A percentile compares a stretch with the other conserved stretches of the same genome.
These are phyloP conservation scores for Musa acuminata DNA, from an alignment of 176 grass and related monocot genomes.

Conservation along the genomic window DNA sequence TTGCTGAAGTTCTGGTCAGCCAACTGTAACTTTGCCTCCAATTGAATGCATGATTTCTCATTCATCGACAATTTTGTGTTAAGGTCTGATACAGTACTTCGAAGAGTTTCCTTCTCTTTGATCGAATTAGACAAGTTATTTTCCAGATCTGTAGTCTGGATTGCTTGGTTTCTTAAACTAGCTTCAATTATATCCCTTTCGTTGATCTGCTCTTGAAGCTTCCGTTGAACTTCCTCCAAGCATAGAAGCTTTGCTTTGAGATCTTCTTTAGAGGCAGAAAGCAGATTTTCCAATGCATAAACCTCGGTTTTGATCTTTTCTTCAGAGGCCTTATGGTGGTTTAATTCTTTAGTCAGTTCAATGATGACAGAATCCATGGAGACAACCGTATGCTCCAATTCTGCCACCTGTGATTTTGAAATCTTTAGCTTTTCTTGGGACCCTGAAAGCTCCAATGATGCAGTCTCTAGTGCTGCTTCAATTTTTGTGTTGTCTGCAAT, in stretches of 20 bases:
- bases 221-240: neutral
- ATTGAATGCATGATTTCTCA: constrained; percentile 25
- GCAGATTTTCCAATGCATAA: neutral
- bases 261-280: neutral
- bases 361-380: neutral
- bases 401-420: constrained; percentile 27
- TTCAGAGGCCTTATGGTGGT: neutral
- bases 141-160: neutral
- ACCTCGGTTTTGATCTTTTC: neutral
- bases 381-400: neutral
- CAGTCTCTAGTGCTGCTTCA: constrained; percentile 30
- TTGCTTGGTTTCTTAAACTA: neutral
- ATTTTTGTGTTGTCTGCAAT: constrained; percentile 40
- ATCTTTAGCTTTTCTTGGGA: constrained; percentile 21
- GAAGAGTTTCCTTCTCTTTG: constrained; percentile 49
- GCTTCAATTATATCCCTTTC: neutral
- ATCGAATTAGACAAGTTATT: constrained; percentile 24
- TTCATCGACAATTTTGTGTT: constrained; percentile 46
- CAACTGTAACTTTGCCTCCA: constrained; percentile 23
- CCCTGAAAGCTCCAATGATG: too few species aligned
- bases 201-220: neutral
- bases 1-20: constrained; percentile 45
- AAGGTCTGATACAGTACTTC: constrained; percentile 34
- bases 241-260: neutral
- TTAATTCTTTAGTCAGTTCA: neutral